Evolutionary conservation across 306 rosid genomes (phyloP).

Genomic region (Senna siamea): DNA sequence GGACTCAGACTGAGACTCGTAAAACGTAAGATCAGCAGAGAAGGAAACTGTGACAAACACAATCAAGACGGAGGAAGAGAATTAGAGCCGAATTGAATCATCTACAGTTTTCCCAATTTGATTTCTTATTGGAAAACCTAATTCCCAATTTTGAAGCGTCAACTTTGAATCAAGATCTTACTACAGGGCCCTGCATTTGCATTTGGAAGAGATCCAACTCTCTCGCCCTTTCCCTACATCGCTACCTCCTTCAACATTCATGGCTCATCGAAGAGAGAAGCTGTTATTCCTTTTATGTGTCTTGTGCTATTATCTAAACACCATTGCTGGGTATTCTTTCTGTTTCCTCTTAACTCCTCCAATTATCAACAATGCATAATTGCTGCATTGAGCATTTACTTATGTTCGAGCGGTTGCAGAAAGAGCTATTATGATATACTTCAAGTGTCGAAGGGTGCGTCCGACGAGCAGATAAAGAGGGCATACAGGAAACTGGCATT

Average conservation of each 20-base stretch:
- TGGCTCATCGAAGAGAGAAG: slow-evolving; percentile 73
- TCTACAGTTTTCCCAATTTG: background rate
- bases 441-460: slow-evolving; percentile 83
- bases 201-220: slow-evolving; percentile 44
- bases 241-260: slow-evolving; percentile 27
- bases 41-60: background rate
- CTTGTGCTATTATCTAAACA: slow-evolving; percentile 62
- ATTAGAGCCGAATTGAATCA: background rate
- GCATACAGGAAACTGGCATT: slow-evolving; percentile 93
- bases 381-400: background rate
- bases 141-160: slow-evolving; percentile 8
- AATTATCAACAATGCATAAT: no score
- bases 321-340: slow-evolving; percentile 69
- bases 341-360: background rate
- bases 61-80: background rate
- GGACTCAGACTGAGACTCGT: no score
- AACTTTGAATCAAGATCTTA: slow-evolving; percentile 11
- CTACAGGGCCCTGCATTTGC: slow-evolving; percentile 20
- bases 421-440: slow-evolving; percentile 86
- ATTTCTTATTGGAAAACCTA: slow-evolving; percentile 23
- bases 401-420: slow-evolving; percentile 41
- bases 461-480: slow-evolving; percentile 97
- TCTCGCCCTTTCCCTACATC: slow-evolving; percentile 18
- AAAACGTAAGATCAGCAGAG: no score
- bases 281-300: slow-evolving; percentile 58